Base-by-base conservation (phyloP, 306 rosid species). In the Citrullus colocynthis region DNA sequence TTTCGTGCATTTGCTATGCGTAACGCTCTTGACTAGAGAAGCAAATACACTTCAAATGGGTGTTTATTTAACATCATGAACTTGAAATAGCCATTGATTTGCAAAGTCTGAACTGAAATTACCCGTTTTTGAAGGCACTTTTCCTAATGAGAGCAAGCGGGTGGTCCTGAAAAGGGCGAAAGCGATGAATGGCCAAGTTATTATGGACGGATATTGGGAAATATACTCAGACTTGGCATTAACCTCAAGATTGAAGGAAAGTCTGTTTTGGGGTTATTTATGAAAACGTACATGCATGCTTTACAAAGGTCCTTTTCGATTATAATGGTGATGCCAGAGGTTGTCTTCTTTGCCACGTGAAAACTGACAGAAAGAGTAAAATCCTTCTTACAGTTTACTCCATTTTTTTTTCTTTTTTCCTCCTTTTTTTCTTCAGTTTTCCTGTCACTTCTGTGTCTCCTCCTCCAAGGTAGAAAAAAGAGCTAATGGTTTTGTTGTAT, bases 271-370 rank as follows among this genome's bases (percentile, higher is more conserved):
- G 57, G 39, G 56, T 16, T 41, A 69, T 69, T 20, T 41, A 20
- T 69, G 75, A 24, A n/a, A 5, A 0, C 75, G 44, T 20, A 21
- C 75, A 69, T 36, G 51, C 73, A 69, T 20, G 55, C 58, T 71
- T 15, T 21, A 28, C 59, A 21, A 39, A 9, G 77, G 77, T 48
- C 56, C 13, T 48, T 48, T 73, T 73, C 61, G 1, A 48, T 51
- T 73, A 30, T 51, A 73, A 73, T 73, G 77, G 44, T 51, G 16
- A 73, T 73, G 77, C 42, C 61, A 28, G 60, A 73, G 77, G 9
- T 42, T 51, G 77, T 49, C 60, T 73, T 73, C 77, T 51, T 51
- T 73, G 61, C 77, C 77, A 51, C 13, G 77, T 73, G 77, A 73
- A 59, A 73, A 73, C 77, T 73, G 62, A 52, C 77, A 51, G 10